Evolutionary conservation across 164 flowering plant genomes (phyloP), one percentile per base, ranked within the genome.

Genomic region (Aristolochia californica): DNA sequence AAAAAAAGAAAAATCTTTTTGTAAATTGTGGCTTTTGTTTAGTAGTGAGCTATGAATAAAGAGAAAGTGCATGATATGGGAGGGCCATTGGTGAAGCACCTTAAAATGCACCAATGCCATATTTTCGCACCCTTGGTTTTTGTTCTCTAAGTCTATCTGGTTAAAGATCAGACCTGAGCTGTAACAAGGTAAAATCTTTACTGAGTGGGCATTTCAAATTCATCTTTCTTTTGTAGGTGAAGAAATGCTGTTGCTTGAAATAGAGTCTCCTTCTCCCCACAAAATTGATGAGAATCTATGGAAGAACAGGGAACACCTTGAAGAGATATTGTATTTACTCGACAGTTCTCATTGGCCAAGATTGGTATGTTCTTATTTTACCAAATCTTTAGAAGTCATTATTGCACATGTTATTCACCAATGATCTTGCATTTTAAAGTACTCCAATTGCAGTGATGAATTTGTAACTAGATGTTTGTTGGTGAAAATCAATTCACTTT

Each of bases 251-350:
- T 60, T 80, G 10, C 62, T 61, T 8, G 97, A 88, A 79, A 80
- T 80, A 16, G 81, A 83, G 23, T 48, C 56, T 21, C 62, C 61
- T 20, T 78, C 88, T 52, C 87, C 96, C 5, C 94, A 93, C 68
- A 93, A 93, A 70, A 80, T 89, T 53, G 98, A 93, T 54, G 91
- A 89, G 74, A 93, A 93, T 70, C 74, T 87, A 91, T 93, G 98
- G 98, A 93, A 82, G 80, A 93, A 93, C 65, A 77, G 98, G 48
- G 97, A 93, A 60, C 78, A 88, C 60, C 77, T 93, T 45, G 98
- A 93, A 65, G 97, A 93, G 63, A 85, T 85, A 43, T 60, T 93
- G 5, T 82, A 63, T 66, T 62, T 88, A 61, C 79, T 93, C 20
- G 88, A 87, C 34, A 74, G 48, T 56, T 75, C 89, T 49, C 78